Percentiles rank a stretch among this genome's conserved stretches.
Evolutionary conservation across 306 rosid species (phyloP).

Genomic region (Clitoria ternatea): DNA sequence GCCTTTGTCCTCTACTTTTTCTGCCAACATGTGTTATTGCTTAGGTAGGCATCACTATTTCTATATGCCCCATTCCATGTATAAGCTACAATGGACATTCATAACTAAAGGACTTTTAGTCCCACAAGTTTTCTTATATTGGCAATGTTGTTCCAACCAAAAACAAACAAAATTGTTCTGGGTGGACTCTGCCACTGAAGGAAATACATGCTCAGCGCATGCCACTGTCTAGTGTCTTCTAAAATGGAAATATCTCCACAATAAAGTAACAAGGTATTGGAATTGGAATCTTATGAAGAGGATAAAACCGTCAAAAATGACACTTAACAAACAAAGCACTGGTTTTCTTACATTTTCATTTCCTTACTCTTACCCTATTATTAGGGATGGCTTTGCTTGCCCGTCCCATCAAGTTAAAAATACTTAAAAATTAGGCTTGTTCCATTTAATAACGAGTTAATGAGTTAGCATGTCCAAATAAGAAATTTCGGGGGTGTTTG

Average conservation of each 20-base stretch:
- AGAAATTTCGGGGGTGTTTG: too few relatives aligned
- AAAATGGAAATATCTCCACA: not conserved
- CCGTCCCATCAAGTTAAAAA: too few relatives aligned
- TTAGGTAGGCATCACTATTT: not conserved
- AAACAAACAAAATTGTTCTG: slow-evolving; percentile 14
- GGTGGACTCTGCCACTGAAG: slow-evolving; percentile 13
- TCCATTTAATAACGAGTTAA: too few relatives aligned
- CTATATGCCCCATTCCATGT: not conserved
- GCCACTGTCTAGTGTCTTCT: not conserved
- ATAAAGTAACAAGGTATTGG: not conserved
- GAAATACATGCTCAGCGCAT: not conserved
- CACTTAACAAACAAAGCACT: not conserved
- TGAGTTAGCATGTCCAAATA: too few relatives aligned
- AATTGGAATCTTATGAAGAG: not conserved
- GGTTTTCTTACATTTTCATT: not conserved
- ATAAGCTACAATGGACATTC: not conserved
- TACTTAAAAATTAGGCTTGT: too few relatives aligned
- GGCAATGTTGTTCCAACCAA: not conserved
- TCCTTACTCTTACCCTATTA: too few relatives aligned
- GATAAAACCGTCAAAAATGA: not conserved
- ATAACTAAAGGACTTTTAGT: not conserved
- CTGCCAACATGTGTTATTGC: not conserved
- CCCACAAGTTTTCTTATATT: not conserved
- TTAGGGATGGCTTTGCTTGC: too few relatives aligned
- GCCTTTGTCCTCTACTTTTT: slow-evolving; percentile 24